phyloP scores from a whole-genome alignment of 352 stramenopile species.

The Thraustochytrium striatum region DNA sequence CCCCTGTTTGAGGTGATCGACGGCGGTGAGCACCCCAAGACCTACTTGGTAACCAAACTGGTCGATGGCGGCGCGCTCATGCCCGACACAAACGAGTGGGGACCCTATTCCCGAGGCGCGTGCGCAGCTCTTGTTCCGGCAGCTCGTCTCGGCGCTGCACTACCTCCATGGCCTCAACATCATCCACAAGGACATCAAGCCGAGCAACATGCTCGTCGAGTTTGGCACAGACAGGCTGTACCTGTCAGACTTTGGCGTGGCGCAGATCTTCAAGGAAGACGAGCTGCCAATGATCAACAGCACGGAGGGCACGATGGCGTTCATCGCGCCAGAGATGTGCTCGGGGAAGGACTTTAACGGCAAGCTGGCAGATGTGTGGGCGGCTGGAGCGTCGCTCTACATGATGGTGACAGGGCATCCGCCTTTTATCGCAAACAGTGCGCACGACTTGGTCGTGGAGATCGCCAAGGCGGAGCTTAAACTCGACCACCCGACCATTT shows the following conservation, averaged over 20 bases:
- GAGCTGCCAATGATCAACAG: constrained; percentile 57
- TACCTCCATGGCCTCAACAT: constrained; percentile 88
- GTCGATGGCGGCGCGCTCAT: constrained; percentile 84
- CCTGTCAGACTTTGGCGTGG: constrained; percentile 49
- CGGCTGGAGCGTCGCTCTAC: constrained; percentile 74
- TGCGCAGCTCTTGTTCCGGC: constrained; percentile 60
- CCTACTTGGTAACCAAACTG: constrained; percentile 89
- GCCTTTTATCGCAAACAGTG: constrained; percentile 77
- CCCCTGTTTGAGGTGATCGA: constrained; percentile 90
- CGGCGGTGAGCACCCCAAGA: constrained; percentile 80
- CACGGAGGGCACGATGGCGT: constrained; percentile 77
- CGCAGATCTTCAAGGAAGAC: constrained; percentile 48
- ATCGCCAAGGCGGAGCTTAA: too few species aligned
- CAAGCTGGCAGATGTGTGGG: constrained; percentile 81
- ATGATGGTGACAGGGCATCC: constrained; percentile 72
- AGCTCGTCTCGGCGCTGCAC: constrained; percentile 74
- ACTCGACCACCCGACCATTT: too few species aligned
- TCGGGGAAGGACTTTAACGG: constrained; percentile 69
- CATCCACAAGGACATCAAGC: constrained; percentile 84
- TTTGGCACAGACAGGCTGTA: constrained; percentile 19
- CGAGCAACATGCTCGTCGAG: constrained; percentile 51
- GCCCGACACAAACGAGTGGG: constrained; percentile 64
- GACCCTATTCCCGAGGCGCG: not conserved
- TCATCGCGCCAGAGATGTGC: constrained; percentile 87
- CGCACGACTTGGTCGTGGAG: constrained; percentile 76